Evolutionary conservation across 169 alveolate species (phyloP), one percentile per base, ranked within the genome.

Genomic region (Eimeria praecox): DNA sequence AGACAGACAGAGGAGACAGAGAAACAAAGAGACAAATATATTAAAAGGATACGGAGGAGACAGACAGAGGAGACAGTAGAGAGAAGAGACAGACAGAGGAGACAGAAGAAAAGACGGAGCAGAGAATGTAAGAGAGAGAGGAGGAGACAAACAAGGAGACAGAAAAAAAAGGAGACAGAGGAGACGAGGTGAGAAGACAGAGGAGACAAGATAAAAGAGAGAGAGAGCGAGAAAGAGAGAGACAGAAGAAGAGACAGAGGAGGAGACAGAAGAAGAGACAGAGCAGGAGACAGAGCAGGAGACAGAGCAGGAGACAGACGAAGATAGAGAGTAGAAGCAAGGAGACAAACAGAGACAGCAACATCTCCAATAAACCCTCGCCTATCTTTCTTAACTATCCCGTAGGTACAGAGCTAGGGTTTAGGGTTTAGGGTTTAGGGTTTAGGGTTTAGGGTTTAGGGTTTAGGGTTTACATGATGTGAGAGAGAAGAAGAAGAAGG

Each of bases 391-490:
- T n/a, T n/a, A n/a, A n/a, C n/a, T n/a, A n/a, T n/a, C n/a, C n/a
- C n/a, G n/a, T n/a, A n/a, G n/a, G n/a, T n/a, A n/a, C n/a, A n/a
- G n/a, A n/a, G n/a, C n/a, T n/a, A n/a, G n/a, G n/a, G n/a, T n/a
- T n/a, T n/a, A n/a, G n/a, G n/a, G n/a, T n/a, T n/a, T n/a, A n/a
- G n/a, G n/a, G n/a, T n/a, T n/a, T n/a, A 9, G 33, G 5, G 27
- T 64, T 64, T 64, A 64, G 75, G 75, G 75, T 64, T 64, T 64
- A 64, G 75, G 75, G 75, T 64, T 64, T 64, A 64, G 75, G 75
- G 75, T 64, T 64, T 64, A 64, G 75, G 75, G 75, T 64, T 64
- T 64, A n/a, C 38, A n/a, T n/a, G 75, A n/a, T n/a, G 38, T 64
- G 75, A 9, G 18, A n/a, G 33, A n/a, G 38, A 16, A 12, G 56